These are phyloP conservation scores for Miscanthus sacchariflorus DNA, from an alignment of 202 grass and related monocot genomes.

Conservation along the genomic window DNA sequence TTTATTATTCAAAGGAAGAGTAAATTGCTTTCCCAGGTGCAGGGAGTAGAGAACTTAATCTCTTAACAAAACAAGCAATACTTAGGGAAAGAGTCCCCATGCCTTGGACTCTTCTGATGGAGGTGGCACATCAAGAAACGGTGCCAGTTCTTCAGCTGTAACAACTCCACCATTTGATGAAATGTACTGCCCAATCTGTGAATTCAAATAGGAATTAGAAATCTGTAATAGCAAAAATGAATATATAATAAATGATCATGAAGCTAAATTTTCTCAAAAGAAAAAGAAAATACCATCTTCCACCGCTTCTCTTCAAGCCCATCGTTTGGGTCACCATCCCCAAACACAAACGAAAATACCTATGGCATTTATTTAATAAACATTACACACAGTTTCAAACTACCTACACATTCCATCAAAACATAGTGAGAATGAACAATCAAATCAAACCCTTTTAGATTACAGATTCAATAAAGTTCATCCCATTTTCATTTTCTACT, in stretches of 20 bases:
- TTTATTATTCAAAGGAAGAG: constrained; percentile 22
- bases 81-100: constrained; percentile 42
- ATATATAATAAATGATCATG: constrained; percentile 5
- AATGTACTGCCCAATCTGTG: constrained; percentile 97
- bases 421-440: constrained; percentile 58
- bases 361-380: constrained; percentile 54
- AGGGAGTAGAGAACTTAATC: constrained; percentile 26
- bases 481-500: constrained; percentile 67
- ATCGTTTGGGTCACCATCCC: constrained; percentile 95
- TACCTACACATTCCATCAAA: constrained; percentile 21
- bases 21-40: not conserved
- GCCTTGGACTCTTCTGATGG: constrained; percentile 77
- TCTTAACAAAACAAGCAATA: constrained; percentile 39
- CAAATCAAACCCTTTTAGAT: constrained; percentile 92
- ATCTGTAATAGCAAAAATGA: constrained; percentile 23
- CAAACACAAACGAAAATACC: constrained; percentile 99
- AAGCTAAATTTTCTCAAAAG: constrained; percentile 18
- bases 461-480: constrained; percentile 99
- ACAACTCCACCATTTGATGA: constrained; percentile 96
- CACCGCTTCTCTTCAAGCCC: constrained; percentile 97
- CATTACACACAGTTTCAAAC: constrained; percentile 53
- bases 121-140: constrained; percentile 82
- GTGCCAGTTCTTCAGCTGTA: constrained; percentile 94
- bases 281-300: constrained; percentile 76
- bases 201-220: constrained; percentile 44